Evolutionary conservation across 352 stramenopile genomes (phyloP), one percentile per base, ranked within the genome.

Genomic region (Plasmopara muralis): DNA sequence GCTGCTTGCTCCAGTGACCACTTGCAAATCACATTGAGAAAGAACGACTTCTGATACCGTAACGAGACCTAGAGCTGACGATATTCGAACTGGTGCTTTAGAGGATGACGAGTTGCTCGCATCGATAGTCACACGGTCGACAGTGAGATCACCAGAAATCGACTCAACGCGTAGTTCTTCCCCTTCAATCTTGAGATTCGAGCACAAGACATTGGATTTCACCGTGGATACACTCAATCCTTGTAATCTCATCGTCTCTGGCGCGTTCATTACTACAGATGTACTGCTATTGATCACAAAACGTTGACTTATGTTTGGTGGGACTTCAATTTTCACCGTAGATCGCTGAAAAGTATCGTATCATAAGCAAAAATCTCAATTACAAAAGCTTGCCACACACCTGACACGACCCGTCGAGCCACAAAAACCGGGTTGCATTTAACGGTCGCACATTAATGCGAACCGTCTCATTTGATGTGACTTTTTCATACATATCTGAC

Each of bases 401-500:
- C 67, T 89, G 80, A 16, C 77, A 90, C 2, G 77, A 87, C 1
- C 62, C 71, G 15, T 87, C 80, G 3, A 90, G 46, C 75, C 80
- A 86, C 20, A 88, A 42, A 34, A 90, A 85, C 6, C 53, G 71
- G 18, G 65, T 77, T 35, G 61, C 53, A 38, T 64, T 60, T 14
- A 72, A 50, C 3, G 79, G 66, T n/a, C 55, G 43, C 4, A 64
- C 37, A 10, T 52, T 47, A 41, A 82, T 47, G 9, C 28, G 59
- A 13, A 83, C 15, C 2, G 55, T 66, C 5, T 38, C 43, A 20
- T 68, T 70, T 10, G 47, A 53, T 28, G 65, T 33, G 4, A 45
- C 51, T 38, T 64, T 74, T 14, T 55, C 16, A 48, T 72, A 81
- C 47, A 79, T 64, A 46, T 50, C 41, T 14, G 46, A 39, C 4